Base-by-base conservation (phyloP, 768 basidiomycete genomes). In the Russula lepida region DNA sequence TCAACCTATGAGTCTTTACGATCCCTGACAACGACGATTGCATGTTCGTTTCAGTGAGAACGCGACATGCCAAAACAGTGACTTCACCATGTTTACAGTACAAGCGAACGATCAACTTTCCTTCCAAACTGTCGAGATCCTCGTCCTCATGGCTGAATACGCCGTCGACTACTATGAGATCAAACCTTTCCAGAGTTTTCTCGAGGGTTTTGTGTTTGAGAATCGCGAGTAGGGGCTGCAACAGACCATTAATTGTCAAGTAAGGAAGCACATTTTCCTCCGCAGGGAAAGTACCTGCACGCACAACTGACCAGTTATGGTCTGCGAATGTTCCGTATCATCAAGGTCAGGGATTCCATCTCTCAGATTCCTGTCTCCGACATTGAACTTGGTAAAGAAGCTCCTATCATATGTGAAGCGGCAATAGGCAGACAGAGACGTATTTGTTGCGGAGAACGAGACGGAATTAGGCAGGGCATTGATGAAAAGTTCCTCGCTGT, bases 1-100 rank as follows among this genome's bases (percentile, higher is more conserved):
- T 75, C 11, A 92, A 73, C 19, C 84, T 81, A 72, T 93, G 91
- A 0, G 91, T 93, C 73, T 92, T 92, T 13, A 88, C 74, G 56
- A 92, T 84, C 46, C 89, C 90, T 92, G 55, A 8, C 37, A 48
- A 33, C 27, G 32, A 21, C 17, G 21, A 41, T 52, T 32, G 33
- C n/a, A 44, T 37, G 35, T 44, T 44, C 30, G 39, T 33, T 41
- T 58, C 61, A 58, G 56, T 59, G 47, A 62, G 17, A 32, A 35
- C n/a, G 25, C 21, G 41, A 32, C 13, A 32, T 30, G 44, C 37
- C 59, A 59, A 47, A 43, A 28, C 21, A 52, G 44, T 17, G 32
- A 54, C 64, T 74, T 64, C 69, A 89, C 90, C 91, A 66, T 92
- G 87, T 76, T 92, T 92, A 71, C 91, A 93, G 67, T 89, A 79